These are phyloP conservation scores for Zasmidium cellare DNA, from an alignment of 2,329 filamentous ascomycete species.

Conservation along the genomic window DNA sequence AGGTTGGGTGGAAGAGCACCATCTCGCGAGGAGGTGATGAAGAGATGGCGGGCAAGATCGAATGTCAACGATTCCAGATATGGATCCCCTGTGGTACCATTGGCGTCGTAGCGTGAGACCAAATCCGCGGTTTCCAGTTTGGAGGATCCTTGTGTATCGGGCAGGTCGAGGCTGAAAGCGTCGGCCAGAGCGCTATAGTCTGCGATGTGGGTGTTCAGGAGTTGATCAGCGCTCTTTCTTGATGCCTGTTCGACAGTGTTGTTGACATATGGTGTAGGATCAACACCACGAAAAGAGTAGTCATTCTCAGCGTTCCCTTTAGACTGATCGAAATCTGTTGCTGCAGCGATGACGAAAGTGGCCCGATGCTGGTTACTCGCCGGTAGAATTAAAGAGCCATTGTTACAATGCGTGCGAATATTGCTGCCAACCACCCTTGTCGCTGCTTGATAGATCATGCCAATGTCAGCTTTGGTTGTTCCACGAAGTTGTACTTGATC, in stretches of 20 bases:
- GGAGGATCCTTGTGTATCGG: slow-evolving; percentile 46
- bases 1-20: slow-evolving; percentile 58
- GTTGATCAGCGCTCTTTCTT: slow-evolving; percentile 31
- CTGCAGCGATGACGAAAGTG: slow-evolving; percentile 46
- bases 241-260: slow-evolving; percentile 36
- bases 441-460: slow-evolving; percentile 47
- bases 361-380: slow-evolving; percentile 27
- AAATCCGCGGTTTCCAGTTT: slow-evolving; percentile 40
- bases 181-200: slow-evolving; percentile 45
- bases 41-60: slow-evolving; percentile 54
- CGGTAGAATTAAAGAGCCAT: slow-evolving; percentile 32
- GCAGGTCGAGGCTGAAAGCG: slow-evolving; percentile 47
- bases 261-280: slow-evolving; percentile 45
- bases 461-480: slow-evolving; percentile 43
- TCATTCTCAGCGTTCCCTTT: slow-evolving; percentile 43
- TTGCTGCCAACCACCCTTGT: slow-evolving; percentile 31
- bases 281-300: slow-evolving; percentile 52
- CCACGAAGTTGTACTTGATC: slow-evolving; percentile 37
- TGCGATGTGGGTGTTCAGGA: slow-evolving; percentile 40
- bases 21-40: slow-evolving; percentile 55
- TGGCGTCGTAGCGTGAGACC: slow-evolving; percentile 32
- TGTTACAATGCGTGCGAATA: slow-evolving; percentile 24
- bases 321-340: slow-evolving; percentile 53
- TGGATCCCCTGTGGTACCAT: slow-evolving; percentile 40
- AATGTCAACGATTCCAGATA: slow-evolving; percentile 57